A percentile compares a stretch with the other conserved stretches of the same genome.
phyloP scores from a whole-genome alignment of 2,329 filamentous ascomycete species.

The Penicillium verrucosum region DNA sequence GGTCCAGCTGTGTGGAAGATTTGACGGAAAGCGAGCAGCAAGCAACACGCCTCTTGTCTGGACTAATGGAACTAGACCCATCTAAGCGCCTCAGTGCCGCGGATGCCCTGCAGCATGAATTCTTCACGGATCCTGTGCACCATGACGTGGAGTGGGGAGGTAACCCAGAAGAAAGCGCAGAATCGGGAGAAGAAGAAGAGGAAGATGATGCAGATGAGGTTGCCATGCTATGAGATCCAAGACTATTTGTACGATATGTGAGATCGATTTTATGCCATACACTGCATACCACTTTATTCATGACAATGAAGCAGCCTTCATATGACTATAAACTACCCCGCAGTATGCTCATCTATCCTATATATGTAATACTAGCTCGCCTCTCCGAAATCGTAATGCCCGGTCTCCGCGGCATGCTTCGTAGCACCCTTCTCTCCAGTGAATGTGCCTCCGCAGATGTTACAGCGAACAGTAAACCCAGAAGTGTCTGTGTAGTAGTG shows the following conservation, averaged over 20 bases:
- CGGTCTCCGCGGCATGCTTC: constrained; percentile 46
- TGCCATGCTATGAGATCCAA: constrained; percentile 33
- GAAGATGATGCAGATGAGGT: constrained; percentile 41
- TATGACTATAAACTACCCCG: background rate
- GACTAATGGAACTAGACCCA: constrained; percentile 46
- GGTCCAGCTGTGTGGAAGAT: constrained; percentile 78
- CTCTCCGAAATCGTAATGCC: constrained; percentile 51
- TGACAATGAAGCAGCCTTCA: background rate
- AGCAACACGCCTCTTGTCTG: constrained; percentile 43
- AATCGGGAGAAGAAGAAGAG: constrained; percentile 33
- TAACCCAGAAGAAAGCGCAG: constrained; percentile 34
- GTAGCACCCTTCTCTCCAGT: constrained; percentile 47
- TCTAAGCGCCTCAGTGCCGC: constrained; percentile 42
- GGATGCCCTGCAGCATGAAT: constrained; percentile 45
- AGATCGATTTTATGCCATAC: constrained; percentile 15
- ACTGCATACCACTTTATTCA: constrained; percentile 4
- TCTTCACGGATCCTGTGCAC: constrained; percentile 42
- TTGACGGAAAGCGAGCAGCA: constrained; percentile 48
- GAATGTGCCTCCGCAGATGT: constrained; percentile 50
- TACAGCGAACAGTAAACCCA: constrained; percentile 74
- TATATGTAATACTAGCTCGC: constrained; percentile 27
- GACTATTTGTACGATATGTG: constrained; percentile 21
- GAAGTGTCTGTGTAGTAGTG: constrained; percentile 90
- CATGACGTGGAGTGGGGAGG: constrained; percentile 44
- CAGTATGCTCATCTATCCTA: background rate